These are phyloP conservation scores for Puccinia novopanici DNA, from an alignment of 1,284 basidiomycete genomes.

Conservation along the genomic window DNA sequence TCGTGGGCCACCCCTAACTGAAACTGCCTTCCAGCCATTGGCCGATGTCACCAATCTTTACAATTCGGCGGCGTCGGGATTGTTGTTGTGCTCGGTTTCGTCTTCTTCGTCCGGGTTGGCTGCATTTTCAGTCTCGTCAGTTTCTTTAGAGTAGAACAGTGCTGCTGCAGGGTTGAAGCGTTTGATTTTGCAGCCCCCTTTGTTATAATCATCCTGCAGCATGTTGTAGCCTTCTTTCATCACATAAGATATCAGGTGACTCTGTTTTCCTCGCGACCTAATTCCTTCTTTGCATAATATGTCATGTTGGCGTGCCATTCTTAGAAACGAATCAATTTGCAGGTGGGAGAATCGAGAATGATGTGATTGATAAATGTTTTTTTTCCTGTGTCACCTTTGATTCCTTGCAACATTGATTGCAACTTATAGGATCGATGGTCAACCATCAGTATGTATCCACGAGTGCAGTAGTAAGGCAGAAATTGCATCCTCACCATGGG, in stretches of 20 bases:
- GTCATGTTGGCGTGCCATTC: neutral
- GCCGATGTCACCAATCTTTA: no score
- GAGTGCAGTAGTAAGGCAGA: no score
- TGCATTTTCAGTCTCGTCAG: neutral
- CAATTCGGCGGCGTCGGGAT: no score
- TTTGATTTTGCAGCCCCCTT: neutral
- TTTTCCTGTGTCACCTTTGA: neutral
- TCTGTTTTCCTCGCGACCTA: neutral
- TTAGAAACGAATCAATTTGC: neutral
- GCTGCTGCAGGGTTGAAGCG: neutral
- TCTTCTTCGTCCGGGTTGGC: neutral
- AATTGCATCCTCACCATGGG: neutral
- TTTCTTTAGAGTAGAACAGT: neutral
- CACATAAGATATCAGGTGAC: no score
- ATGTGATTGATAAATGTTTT: neutral
- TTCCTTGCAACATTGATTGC: neutral
- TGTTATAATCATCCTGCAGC: neutral
- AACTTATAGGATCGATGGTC: neutral
- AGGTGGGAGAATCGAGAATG: neutral
- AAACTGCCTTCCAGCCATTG: no score
- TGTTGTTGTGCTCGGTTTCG: no score
- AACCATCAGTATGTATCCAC: no score
- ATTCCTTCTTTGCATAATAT: no score
- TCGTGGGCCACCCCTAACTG: no score
- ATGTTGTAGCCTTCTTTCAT: neutral